Evolutionary conservation across 202 grass and related monocot genomes (phyloP).

Genomic region (Setaria viridis): DNA sequence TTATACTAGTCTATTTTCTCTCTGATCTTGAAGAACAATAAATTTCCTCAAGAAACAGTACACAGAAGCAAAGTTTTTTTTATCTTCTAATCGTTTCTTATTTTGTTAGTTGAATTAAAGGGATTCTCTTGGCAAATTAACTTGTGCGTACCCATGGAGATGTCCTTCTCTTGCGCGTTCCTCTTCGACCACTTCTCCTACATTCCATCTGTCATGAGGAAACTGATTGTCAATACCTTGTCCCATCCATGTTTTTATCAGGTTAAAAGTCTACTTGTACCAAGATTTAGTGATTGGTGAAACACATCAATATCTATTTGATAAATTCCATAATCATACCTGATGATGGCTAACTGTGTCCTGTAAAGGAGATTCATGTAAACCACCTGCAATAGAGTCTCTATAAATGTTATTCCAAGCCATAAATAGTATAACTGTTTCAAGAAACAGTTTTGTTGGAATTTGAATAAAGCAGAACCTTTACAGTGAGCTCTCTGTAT

Average conservation of each 20-base stretch:
- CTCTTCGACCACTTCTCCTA: background rate
- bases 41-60: constrained; percentile 5
- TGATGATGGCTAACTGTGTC: background rate
- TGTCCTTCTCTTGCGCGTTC: constrained; percentile 11
- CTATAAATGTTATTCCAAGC: constrained; percentile 10
- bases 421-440: background rate
- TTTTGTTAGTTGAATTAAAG: background rate
- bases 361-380: background rate
- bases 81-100: background rate
- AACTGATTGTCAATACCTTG: background rate
- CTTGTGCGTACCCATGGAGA: constrained; percentile 16
- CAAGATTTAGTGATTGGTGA: background rate
- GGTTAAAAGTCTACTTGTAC: background rate
- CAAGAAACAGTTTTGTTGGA: too few species aligned
- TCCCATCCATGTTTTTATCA: background rate
- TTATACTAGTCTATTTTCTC: background rate
- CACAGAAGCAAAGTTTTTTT: background rate
- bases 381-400: constrained; percentile 27
- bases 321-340: constrained; percentile 5
- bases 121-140: background rate
- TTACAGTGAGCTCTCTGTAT: too few species aligned
- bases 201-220: background rate
- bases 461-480: too few species aligned
- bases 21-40: background rate
- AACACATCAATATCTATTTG: background rate